These are phyloP conservation scores for Scheffersomyces lignicola DNA, from an alignment of 1,139 yeast species.

Conservation along the genomic window DNA sequence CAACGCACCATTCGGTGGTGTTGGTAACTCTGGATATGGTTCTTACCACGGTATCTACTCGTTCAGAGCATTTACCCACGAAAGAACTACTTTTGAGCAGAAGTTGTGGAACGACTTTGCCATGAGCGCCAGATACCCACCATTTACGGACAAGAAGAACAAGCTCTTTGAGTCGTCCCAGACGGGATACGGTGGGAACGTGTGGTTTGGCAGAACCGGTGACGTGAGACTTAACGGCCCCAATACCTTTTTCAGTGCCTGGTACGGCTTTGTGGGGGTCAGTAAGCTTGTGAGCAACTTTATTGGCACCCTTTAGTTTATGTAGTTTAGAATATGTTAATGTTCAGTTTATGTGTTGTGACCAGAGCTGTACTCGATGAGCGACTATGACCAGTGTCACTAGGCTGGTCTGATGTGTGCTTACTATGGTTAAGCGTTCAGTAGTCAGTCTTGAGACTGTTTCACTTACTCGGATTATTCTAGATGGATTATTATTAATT, in stretches of 20 bases:
- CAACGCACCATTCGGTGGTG: constrained; percentile 90
- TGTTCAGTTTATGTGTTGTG: too few relatives aligned
- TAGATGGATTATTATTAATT: too few relatives aligned
- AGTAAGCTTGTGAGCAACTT: constrained; percentile 20
- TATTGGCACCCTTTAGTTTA: constrained; percentile 4
- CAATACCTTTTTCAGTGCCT: constrained; percentile 28
- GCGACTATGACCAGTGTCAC: too few relatives aligned
- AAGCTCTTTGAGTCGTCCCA: constrained; percentile 25
- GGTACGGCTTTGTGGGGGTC: constrained; percentile 34
- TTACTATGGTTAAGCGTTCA: too few relatives aligned
- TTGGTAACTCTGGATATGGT: constrained; percentile 81
- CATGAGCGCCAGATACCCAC: constrained; percentile 68
- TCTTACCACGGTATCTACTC: constrained; percentile 80
- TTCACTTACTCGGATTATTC: too few relatives aligned
- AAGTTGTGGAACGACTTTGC: constrained; percentile 66
- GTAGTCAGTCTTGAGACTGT: too few relatives aligned
- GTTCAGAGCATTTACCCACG: constrained; percentile 73
- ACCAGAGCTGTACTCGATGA: too few relatives aligned
- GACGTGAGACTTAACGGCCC: constrained; percentile 41
- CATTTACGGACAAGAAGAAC: constrained; percentile 45
- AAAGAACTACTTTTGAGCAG: constrained; percentile 67
- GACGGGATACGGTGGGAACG: constrained; percentile 27
- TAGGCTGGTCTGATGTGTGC: too few relatives aligned
- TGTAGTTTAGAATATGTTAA: neutral
- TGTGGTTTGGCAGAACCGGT: constrained; percentile 39